Base-by-base conservation (phyloP, 805 yeast species). In the Hanseniaspora singularis region DNA sequence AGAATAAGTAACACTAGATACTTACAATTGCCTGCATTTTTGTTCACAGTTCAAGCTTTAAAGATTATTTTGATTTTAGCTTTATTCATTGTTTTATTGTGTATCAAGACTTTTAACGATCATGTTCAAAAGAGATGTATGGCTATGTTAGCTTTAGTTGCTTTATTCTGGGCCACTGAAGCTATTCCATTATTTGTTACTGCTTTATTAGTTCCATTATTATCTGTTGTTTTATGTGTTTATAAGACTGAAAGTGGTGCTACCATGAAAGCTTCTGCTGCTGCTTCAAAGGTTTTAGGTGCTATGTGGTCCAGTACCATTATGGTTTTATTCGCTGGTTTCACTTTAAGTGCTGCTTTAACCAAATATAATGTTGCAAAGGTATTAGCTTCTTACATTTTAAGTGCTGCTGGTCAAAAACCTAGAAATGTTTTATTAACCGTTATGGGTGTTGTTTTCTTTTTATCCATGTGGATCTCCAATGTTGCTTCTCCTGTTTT, bases 401-500 rank as follows among this genome's bases (percentile, higher is more conserved):
- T 89, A 49, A 73, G 87, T 3, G 65, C 70, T 41, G 88, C 94
- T 1, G 96, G 96, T 24, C 79, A 82, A 9, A 77, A 78, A 52
- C 97, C 97, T 19, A 71, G 82, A 40, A 72, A 76, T 51, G 81
- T 89, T 12, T 63, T 87, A 38, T 63, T 88, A 33, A 73, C 86
- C 37, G 77, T 87, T 49, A 86, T 89, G 96, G 64, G 72, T 33
- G 92, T 89, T 18, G 79, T 96, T 0, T 70, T 88, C 50, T 79
- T 88, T 61, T 69, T 86, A 46, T 77, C 95, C 5, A 87, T 89
- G 84, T 88, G 95, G 94, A 88, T 89, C 50, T 82, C 94, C 22
- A 89, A 89, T 64, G 97, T 89, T 38, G 97, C 97, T 0, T 85
- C 96, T 1, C 97, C 97, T 0, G 96, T 89, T 4, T 69, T 89